These are phyloP conservation scores for Tuber umbilicatum DNA, from an alignment of 495 filamentous ascomycete species.

Conservation along the genomic window DNA sequence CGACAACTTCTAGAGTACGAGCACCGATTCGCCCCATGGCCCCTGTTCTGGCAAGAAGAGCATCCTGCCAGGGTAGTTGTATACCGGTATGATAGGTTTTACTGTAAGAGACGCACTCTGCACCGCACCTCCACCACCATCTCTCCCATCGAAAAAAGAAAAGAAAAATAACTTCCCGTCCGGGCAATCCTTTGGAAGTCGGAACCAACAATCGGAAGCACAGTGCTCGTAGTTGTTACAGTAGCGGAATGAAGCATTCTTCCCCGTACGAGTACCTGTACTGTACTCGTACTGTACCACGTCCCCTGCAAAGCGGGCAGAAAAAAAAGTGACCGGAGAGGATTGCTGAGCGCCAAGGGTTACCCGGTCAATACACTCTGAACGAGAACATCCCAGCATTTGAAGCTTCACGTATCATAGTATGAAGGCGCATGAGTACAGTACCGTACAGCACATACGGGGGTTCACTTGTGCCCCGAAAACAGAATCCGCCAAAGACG, in stretches of 20 bases:
- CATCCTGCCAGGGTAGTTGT: not conserved
- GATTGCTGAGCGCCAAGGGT: not conserved
- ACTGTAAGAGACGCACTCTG: not conserved
- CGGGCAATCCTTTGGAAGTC: not conserved
- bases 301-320: not conserved
- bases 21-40: not conserved
- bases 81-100: too few relatives aligned
- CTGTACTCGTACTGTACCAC: not conserved
- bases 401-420: not conserved
- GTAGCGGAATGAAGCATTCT: not conserved
- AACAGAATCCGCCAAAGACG: not conserved
- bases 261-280: not conserved
- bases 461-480: not conserved
- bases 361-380: not conserved
- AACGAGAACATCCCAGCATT: not conserved
- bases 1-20: constrained; percentile 15
- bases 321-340: not conserved
- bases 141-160: not conserved
- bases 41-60: constrained; percentile 7
- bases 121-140: not conserved
- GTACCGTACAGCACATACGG: not conserved
- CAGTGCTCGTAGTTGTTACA: not conserved
- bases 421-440: too few relatives aligned
- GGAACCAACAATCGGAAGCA: not conserved
- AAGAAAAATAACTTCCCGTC: not conserved